Percentiles rank a stretch among this genome's conserved stretches.
Conservation (phyloP, 2,329 filamentous ascomycete species). For the Annulohypoxylon truncatum region DNA sequence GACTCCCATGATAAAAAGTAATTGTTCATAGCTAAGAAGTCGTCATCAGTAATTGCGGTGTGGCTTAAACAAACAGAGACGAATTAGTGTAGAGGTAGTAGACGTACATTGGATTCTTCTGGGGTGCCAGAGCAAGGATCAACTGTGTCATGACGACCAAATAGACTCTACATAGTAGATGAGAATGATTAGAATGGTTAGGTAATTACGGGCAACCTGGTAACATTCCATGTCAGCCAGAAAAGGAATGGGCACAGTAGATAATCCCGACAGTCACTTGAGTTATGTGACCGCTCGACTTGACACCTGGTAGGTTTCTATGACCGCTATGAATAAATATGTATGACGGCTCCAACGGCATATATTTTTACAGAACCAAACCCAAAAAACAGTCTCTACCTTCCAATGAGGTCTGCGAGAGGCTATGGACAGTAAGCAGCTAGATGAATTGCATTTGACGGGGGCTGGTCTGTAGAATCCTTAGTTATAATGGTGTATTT, state of each 20-base stretch:
- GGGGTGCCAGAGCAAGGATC: not conserved
- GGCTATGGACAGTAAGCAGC: constrained; percentile 10
- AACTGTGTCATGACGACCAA: not conserved
- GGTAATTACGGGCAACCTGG: constrained; percentile 3
- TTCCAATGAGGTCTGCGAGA: not conserved
- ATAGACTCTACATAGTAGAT: constrained; percentile 5
- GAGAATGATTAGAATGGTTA: not conserved
- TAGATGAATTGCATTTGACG: constrained; percentile 12
- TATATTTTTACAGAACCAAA: constrained; percentile 1
- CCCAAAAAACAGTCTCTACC: not conserved
- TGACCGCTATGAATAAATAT: not conserved
- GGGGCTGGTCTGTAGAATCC: not conserved
- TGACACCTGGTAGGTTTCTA: not conserved
- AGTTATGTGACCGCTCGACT: no score
- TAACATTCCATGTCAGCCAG: not conserved
- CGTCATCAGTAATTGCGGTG: not conserved
- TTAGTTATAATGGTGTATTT: constrained; percentile 10
- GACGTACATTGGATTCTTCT: not conserved
- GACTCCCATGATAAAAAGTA: not conserved
- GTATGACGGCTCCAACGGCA: not conserved
- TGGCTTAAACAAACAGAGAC: not conserved
- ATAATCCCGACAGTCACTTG: not conserved
- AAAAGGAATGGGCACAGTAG: constrained; percentile 18
- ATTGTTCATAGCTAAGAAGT: not conserved
- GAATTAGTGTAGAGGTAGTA: not conserved